Base-by-base conservation (phyloP, 2,329 filamentous ascomycete species). In the Helotiales sp. region DNA sequence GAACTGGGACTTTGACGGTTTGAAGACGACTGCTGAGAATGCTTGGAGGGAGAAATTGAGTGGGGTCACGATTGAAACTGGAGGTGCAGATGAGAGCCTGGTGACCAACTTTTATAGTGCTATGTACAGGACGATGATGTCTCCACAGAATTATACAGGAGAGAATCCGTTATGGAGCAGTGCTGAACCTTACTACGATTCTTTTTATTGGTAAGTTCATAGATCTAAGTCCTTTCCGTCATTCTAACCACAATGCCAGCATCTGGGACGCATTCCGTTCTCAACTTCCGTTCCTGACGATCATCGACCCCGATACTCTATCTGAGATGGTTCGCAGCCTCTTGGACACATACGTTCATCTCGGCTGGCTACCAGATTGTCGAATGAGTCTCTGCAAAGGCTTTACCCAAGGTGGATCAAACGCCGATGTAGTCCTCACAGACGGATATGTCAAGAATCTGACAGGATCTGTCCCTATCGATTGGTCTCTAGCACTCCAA, bases 241-340 rank as follows among this genome's bases (percentile, higher is more conserved):
- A 17, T 1, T 31, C 75, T 83, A 51, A 33, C 22, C 6, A 17
- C 19, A 10, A 5, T 24, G 80, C 86, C 8, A 44, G 40, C 63
- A 84, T 90, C 4, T 91, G 88, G 88, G 88, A 90, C 65, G 81
- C 81, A 0, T 90, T 88, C 63, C 78, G 88, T 17, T 85, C 82
- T 22, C 85, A 88, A 58, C 81, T 89, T 31, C 86, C 87, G 0
- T 81, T 91, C 33, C 75, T 91, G 29, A 89, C 85, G 0, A 76
- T 92, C 24, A 58, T 88, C 0, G 88, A 91, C 63, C 87, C 88
- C 0, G 60, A 71, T 0, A 79, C 84, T 0, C 81, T 89, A 46
- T 80, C 84, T 0, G 74, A 82, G 54, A 89, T 91, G 81, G 77
- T 91, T 15, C 79, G 86, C n/a, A 88, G 84, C 50, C 74, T 92